Conservation (phyloP, 768 basidiomycete genomes). For the Mycena capillaripes region DNA sequence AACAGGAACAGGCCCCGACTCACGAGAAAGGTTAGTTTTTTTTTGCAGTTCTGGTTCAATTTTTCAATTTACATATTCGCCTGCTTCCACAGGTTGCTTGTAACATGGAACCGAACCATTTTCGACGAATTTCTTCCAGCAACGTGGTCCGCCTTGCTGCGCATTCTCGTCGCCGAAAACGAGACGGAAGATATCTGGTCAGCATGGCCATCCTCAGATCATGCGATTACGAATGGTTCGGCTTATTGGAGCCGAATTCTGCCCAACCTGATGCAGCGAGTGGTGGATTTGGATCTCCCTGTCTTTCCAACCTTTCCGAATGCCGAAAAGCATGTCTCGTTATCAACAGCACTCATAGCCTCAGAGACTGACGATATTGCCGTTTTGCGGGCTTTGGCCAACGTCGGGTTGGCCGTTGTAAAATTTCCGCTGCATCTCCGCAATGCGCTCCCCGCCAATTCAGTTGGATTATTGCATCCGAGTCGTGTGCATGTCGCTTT, state of each 20-base stretch:
- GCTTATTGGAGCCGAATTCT: conserved; percentile 31
- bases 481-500: conserved; percentile 13
- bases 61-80: neutral
- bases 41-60: neutral
- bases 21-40: conserved; percentile 40
- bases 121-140: conserved; percentile 39
- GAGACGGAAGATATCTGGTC: conserved; percentile 37
- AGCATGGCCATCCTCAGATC: conserved; percentile 36
- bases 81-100: conserved; percentile 40
- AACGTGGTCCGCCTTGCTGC: conserved; percentile 34
- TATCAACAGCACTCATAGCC: conserved; percentile 34
- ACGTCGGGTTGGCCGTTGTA: conserved; percentile 26
- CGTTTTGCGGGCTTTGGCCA: conserved; percentile 18
- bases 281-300: conserved; percentile 18
- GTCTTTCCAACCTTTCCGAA: conserved; percentile 31
- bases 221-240: neutral
- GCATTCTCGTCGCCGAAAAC: conserved; percentile 24
- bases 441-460: neutral
- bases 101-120: conserved; percentile 38
- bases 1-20: conserved; percentile 31
- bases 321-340: conserved; percentile 37
- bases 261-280: conserved; percentile 14
- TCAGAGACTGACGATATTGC: conserved; percentile 11
- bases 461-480: conserved; percentile 6
- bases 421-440: conserved; percentile 15